phyloP scores from a whole-genome alignment of 176 grass and related monocot species.

The Poa pratensis region DNA sequence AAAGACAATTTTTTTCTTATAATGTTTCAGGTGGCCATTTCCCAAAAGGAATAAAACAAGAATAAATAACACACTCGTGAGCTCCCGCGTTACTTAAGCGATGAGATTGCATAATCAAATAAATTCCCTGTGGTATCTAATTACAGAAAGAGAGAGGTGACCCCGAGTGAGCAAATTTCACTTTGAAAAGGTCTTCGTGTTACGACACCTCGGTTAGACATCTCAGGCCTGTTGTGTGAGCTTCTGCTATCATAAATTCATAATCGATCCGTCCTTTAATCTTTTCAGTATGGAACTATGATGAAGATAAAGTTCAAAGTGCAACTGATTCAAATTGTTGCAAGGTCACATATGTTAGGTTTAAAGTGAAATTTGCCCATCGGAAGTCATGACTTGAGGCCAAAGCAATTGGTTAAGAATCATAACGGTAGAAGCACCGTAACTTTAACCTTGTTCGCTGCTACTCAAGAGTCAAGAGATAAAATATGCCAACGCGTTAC shows the following conservation, averaged over 20 bases:
- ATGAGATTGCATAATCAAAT: not conserved
- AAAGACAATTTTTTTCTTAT: conserved; percentile 46
- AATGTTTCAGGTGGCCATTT: conserved; percentile 38
- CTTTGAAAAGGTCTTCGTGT: not conserved
- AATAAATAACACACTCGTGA: not conserved
- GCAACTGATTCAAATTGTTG: not conserved
- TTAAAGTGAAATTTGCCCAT: not conserved
- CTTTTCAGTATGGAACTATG: not conserved
- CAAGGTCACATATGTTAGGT: not conserved
- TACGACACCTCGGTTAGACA: not conserved
- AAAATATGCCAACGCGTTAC: not conserved
- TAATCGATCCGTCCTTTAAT: not conserved
- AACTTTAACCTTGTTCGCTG: not conserved
- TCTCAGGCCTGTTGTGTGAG: not conserved
- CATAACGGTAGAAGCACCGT: not conserved
- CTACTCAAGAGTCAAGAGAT: not conserved
- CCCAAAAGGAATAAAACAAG: not conserved
- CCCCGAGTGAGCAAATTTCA: not conserved
- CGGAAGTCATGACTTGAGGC: conserved; percentile 13
- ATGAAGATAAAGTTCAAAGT: not conserved
- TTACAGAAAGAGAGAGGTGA: not conserved
- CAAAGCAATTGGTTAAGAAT: conserved; percentile 29
- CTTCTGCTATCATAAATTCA: not conserved
- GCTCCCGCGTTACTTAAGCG: too few relatives aligned
- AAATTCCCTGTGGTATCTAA: not conserved